A percentile compares a stretch with the other conserved stretches of the same genome.
Evolutionary conservation across 2,329 filamentous ascomycete genomes (phyloP).

Genomic region (Talaromyces rugulosus): DNA sequence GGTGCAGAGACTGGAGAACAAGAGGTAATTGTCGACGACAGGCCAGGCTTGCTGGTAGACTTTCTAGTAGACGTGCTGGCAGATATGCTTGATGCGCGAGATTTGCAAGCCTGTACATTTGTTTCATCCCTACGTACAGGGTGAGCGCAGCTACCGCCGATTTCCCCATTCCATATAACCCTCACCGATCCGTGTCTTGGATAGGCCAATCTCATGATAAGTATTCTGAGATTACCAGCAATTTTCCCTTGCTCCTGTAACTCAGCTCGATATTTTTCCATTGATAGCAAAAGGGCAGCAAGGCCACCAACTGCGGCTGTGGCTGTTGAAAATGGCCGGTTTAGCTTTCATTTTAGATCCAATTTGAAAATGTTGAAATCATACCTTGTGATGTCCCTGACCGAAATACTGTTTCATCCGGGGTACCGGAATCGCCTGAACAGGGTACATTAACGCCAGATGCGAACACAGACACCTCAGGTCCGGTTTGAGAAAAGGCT

Average conservation of each 20-base stretch:
- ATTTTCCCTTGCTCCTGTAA: background rate
- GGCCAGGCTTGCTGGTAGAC: background rate
- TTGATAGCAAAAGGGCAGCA: background rate
- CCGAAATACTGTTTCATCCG: too few species aligned
- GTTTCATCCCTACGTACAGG: background rate
- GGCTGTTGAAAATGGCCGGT: background rate
- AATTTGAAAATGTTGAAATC: background rate
- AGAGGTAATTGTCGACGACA: background rate
- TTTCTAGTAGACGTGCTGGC: too few species aligned
- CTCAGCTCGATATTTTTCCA: background rate
- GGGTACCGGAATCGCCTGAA: background rate
- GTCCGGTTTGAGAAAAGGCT: background rate
- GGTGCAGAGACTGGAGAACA: background rate
- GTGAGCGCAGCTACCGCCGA: background rate
- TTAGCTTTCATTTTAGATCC: background rate
- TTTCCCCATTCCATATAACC: background rate
- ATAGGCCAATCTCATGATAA: background rate
- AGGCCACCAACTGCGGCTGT: background rate
- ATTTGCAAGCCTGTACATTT: background rate
- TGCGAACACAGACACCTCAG: background rate
- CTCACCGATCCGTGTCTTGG: background rate
- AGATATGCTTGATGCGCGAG: background rate
- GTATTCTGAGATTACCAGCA: background rate
- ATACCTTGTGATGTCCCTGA: background rate
- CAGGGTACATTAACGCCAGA: background rate